Base-by-base conservation (phyloP, 371 early-diverging fungal species). In the Nematocida parisii region DNA sequence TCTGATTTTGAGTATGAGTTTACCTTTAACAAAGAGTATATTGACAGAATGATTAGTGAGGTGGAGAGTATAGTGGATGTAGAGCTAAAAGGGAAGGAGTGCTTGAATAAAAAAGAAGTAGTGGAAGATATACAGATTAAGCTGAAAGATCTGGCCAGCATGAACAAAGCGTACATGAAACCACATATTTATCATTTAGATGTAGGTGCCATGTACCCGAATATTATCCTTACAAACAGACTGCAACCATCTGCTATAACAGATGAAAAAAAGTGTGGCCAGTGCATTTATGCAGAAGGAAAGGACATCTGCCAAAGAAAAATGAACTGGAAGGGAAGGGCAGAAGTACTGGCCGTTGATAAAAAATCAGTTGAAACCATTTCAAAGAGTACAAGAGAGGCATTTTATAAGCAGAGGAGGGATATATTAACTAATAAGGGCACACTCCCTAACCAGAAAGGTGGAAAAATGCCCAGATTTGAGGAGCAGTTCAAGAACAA, bases 141-240 rank as follows among this genome's bases (percentile, higher is more conserved):
- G 9, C 61, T 85, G 18, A 50, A 7, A 27, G 64, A 94, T 4
- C 88, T 85, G 54, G 89, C 87, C 4, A 85, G 95, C 3, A 88
- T 91, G 20, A 27, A 18, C 92, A 93, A 71, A 45, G 89, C 91
- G 15, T 84, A 87, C n/a, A 92, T 92, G 71, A 86, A 88, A 13
- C 98, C 98, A 0, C 87, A 92, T 5, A 93, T 99, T 71, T 99
- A 98, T 87, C 98, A 99, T 85, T 89, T 99, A 88, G 99, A 99
- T 87, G 97, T 99, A 3, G 98, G 94, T 0, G 97, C 98, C 39
- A 97, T 99, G 98, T 98, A 98, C 85, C 97, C 99, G 18, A 98
- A 98, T 85, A 98, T 99, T 77, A 99, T 99, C 86, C 88, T 98
- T 20, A 98, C 99, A 9, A 97, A 98, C 84, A 91, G 96, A 33